A percentile compares a stretch with the other conserved stretches of the same genome.
These are phyloP conservation scores for Aureobasidium uvarum DNA, from an alignment of 2,329 filamentous ascomycete species.

Conservation along the genomic window DNA sequence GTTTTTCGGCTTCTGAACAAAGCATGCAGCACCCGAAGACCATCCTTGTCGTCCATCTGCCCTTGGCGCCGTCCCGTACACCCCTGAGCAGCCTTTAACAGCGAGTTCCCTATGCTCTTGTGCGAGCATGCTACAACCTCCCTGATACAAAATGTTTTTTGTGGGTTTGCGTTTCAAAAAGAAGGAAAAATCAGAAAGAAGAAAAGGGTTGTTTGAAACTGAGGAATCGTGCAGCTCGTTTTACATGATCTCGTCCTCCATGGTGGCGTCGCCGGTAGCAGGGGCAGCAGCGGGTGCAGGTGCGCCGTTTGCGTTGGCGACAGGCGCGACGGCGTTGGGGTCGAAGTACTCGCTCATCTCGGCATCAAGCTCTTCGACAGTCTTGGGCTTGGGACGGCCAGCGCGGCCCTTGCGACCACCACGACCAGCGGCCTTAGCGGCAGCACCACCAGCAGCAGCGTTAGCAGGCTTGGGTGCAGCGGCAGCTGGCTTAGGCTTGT, in stretches of 20 bases:
- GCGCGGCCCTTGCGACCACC: constrained; percentile 58
- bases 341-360: constrained; percentile 98
- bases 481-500: constrained; percentile 30
- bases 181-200: not conserved
- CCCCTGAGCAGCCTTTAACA: not conserved
- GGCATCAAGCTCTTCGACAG: constrained; percentile 88
- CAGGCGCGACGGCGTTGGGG: constrained; percentile 42
- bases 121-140: not conserved
- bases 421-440: constrained; percentile 47
- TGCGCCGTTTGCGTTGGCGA: constrained; percentile 47
- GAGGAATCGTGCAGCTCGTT: constrained; percentile 26
- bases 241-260: constrained; percentile 57
- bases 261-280: constrained; percentile 52
- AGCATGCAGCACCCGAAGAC: not conserved
- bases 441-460: constrained; percentile 64
- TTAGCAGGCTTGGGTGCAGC: constrained; percentile 60
- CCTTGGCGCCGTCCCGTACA: not conserved
- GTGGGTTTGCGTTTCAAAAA: not conserved
- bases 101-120: not conserved
- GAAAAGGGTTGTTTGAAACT: not conserved
- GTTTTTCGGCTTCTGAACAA: not conserved
- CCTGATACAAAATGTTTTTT: not conserved
- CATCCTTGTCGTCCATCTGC: not conserved
- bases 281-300: constrained; percentile 46
- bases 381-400: constrained; percentile 76